Conservation (phyloP, 371 early-diverging fungal species). For the Mucor indicus region DNA sequence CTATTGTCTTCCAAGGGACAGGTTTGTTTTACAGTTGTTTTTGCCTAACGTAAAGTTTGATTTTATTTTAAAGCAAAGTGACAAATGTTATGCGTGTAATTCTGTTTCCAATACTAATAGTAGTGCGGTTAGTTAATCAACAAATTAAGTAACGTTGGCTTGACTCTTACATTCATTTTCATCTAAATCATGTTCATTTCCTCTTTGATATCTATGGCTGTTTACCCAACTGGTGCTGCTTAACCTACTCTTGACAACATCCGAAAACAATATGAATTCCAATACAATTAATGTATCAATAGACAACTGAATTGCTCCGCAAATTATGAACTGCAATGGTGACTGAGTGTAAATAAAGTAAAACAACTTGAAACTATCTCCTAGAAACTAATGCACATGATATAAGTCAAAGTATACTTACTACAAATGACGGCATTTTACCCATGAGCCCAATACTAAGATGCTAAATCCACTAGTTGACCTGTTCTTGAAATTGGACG, state of each 20-base stretch:
- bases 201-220: too few relatives aligned
- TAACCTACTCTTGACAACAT: conserved; percentile 14
- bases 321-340: conserved; percentile 64
- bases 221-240: too few relatives aligned
- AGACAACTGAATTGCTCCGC: conserved; percentile 59
- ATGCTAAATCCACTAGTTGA: conserved; percentile 57
- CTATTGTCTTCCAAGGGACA: too few relatives aligned
- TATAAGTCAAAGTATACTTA: not conserved
- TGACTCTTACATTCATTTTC: too few relatives aligned
- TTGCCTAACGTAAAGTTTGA: too few relatives aligned
- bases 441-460: conserved; percentile 39
- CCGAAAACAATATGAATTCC: conserved; percentile 52
- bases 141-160: too few relatives aligned
- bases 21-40: too few relatives aligned
- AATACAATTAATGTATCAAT: conserved; percentile 57
- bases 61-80: too few relatives aligned
- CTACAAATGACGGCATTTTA: conserved; percentile 5
- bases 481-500: conserved; percentile 46
- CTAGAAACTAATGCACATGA: conserved; percentile 40
- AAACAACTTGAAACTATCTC: conserved; percentile 64
- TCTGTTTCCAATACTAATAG: too few relatives aligned
- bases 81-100: too few relatives aligned
- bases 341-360: conserved; percentile 55
- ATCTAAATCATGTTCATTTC: too few relatives aligned
- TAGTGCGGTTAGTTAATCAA: too few relatives aligned